A percentile compares a stretch with the other conserved stretches of the same genome.
Conservation (phyloP, 257 asterid species). For the Verbena officinalis region DNA sequence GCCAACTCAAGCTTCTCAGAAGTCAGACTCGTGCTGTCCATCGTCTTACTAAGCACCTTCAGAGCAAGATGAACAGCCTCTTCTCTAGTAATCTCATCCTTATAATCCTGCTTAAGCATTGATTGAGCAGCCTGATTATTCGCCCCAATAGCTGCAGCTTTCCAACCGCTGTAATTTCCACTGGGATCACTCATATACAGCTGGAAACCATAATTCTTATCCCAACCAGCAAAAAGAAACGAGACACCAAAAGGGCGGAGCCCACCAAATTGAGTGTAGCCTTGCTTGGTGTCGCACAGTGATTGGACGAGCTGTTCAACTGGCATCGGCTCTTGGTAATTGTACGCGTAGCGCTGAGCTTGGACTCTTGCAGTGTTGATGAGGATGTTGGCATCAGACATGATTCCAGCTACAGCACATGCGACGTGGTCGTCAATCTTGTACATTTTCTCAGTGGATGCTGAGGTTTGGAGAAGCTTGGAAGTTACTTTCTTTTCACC, state of each 20-base stretch:
- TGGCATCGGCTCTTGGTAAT: slow-evolving; percentile 94
- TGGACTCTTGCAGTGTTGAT: slow-evolving; percentile 93
- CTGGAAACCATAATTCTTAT: slow-evolving; percentile 89
- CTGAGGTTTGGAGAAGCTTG: slow-evolving; percentile 87
- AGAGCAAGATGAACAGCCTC: slow-evolving; percentile 81
- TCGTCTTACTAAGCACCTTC: slow-evolving; percentile 90
- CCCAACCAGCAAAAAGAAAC: slow-evolving; percentile 95
- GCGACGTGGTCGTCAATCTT: slow-evolving; percentile 96
- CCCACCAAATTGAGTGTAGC: slow-evolving; percentile 93
- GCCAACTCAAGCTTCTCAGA: slow-evolving; percentile 95
- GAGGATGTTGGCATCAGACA: slow-evolving; percentile 96
- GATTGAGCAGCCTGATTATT: slow-evolving; percentile 95
- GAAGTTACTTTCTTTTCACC: slow-evolving; percentile 95
- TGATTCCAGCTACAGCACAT: slow-evolving; percentile 93
- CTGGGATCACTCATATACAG: slow-evolving; percentile 97
- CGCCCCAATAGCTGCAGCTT: slow-evolving; percentile 93
- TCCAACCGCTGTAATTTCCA: slow-evolving; percentile 95
- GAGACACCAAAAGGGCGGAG: slow-evolving; percentile 97
- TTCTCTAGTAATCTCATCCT: slow-evolving; percentile 80
- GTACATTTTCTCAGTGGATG: slow-evolving; percentile 88
- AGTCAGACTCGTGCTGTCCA: slow-evolving; percentile 93
- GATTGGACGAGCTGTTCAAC: slow-evolving; percentile 95
- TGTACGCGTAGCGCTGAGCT: slow-evolving; percentile 82
- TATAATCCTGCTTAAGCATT: slow-evolving; percentile 90
- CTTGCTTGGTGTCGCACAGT: slow-evolving; percentile 91